phyloP scores from a whole-genome alignment of 768 basidiomycete species.

The Asterophora parasitica region DNA sequence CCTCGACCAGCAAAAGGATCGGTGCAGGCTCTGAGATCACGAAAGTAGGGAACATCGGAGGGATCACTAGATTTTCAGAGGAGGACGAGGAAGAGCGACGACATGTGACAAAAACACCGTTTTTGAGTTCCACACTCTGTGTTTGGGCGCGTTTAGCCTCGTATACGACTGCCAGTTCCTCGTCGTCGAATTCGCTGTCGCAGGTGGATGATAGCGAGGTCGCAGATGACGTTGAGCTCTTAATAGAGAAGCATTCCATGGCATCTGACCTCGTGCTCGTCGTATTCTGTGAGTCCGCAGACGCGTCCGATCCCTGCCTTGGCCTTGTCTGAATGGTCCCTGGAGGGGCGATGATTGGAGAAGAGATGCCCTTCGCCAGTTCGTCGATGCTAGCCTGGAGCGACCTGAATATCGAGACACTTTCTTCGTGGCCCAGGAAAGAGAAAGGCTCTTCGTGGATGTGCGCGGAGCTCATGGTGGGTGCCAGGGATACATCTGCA shows the following conservation, averaged over 20 bases:
- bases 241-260: conserved; percentile 15
- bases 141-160: conserved; percentile 45
- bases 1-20: conserved; percentile 2
- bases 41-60: conserved; percentile 17
- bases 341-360: background rate
- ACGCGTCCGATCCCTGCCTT: conserved; percentile 28
- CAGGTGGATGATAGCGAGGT: conserved; percentile 16
- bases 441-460: conserved; percentile 1
- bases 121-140: conserved; percentile 47
- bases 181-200: conserved; percentile 21
- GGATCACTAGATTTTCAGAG: background rate
- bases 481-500: too few relatives aligned
- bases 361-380: conserved; percentile 15
- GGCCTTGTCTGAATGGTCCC: conserved; percentile 14
- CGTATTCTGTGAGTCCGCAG: conserved; percentile 26
- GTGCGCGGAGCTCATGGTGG: background rate
- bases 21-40: conserved; percentile 19
- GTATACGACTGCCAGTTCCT: conserved; percentile 30
- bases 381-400: conserved; percentile 22
- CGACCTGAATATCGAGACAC: conserved; percentile 20
- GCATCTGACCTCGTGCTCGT: conserved; percentile 15
- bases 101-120: conserved; percentile 38
- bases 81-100: conserved; percentile 14
- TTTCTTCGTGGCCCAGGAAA: conserved; percentile 8
- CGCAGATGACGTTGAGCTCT: conserved; percentile 18